A percentile compares a stretch with the other conserved stretches of the same genome.
These are phyloP conservation scores for Aureobasidium melanogenum DNA, from an alignment of 2,329 filamentous ascomycete species.

Conservation along the genomic window DNA sequence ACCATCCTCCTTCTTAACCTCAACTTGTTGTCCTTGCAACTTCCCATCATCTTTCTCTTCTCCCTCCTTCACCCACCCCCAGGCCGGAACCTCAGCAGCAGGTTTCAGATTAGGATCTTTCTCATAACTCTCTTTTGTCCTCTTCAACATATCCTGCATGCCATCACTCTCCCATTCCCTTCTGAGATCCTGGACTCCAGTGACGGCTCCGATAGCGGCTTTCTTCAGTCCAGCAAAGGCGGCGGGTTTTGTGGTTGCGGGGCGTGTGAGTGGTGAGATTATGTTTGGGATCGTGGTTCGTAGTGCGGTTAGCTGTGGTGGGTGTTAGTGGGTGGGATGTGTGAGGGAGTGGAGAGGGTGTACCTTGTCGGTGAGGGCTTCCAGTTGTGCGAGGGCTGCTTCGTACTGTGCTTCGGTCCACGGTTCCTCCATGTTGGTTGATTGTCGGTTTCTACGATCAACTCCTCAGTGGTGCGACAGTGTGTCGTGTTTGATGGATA, in stretches of 20 bases:
- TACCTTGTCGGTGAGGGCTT: conserved; percentile 36
- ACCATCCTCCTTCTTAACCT: neutral
- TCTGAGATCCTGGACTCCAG: conserved; percentile 29
- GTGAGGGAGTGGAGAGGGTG: neutral
- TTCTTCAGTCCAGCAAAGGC: conserved; percentile 32
- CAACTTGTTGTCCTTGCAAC: neutral
- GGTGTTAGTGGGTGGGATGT: neutral
- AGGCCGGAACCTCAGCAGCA: conserved; percentile 17
- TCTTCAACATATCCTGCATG: conserved; percentile 27
- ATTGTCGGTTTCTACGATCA: too few species aligned
- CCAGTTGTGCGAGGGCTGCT: conserved; percentile 36
- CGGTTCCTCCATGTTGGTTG: conserved; percentile 9
- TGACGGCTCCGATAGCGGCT: conserved; percentile 27
- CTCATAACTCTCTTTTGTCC: conserved; percentile 28
- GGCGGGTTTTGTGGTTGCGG: conserved; percentile 21
- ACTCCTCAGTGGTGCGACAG: neutral
- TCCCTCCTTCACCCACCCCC: conserved; percentile 3
- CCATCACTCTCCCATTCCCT: conserved; percentile 30
- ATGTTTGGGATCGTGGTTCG: conserved; percentile 35
- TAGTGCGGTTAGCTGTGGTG: conserved; percentile 31
- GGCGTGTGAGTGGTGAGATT: conserved; percentile 30
- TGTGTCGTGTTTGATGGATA: neutral
- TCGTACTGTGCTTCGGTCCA: conserved; percentile 34
- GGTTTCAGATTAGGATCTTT: conserved; percentile 29
- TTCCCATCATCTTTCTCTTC: neutral